Evolutionary conservation across 371 early-diverging fungal species (phyloP).

Genomic region (Mucor velutinosus): DNA sequence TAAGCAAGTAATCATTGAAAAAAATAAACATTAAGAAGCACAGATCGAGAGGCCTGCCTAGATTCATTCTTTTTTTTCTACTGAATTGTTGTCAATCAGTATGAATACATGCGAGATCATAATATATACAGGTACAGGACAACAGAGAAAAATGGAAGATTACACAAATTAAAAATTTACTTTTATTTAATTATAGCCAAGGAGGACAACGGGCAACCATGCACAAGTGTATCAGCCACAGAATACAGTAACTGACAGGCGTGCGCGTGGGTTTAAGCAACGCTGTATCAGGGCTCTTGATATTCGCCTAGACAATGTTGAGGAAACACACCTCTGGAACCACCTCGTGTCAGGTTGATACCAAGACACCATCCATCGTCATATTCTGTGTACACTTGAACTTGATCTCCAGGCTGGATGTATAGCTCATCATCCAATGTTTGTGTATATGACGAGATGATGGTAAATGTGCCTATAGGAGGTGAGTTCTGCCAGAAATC

Average conservation of each 20-base stretch:
- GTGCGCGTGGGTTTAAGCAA: neutral
- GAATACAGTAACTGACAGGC: neutral
- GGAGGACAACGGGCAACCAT: neutral
- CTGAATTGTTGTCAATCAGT: neutral
- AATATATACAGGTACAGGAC: neutral
- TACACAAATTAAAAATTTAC: neutral
- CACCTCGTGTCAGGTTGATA: slow-evolving; percentile 47
- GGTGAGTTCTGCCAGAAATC: slow-evolving; percentile 13
- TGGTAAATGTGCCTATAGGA: slow-evolving; percentile 36
- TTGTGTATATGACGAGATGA: slow-evolving; percentile 43
- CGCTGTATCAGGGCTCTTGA: neutral
- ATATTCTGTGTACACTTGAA: slow-evolving; percentile 51
- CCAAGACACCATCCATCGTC: slow-evolving; percentile 62
- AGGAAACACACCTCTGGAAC: slow-evolving; percentile 50
- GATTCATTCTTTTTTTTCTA: neutral
- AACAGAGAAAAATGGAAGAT: neutral
- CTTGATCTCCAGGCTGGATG: slow-evolving; percentile 51
- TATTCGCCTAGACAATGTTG: slow-evolving; percentile 39
- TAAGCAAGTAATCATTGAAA: neutral
- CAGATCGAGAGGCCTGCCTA: neutral
- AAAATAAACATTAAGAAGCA: neutral
- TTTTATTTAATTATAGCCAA: neutral
- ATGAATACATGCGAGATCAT: neutral
- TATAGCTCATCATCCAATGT: slow-evolving; percentile 57
- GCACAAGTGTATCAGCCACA: neutral